These are phyloP conservation scores for Backusella macrospora DNA, from an alignment of 192 early-diverging fungal genomes.

Conservation along the genomic window DNA sequence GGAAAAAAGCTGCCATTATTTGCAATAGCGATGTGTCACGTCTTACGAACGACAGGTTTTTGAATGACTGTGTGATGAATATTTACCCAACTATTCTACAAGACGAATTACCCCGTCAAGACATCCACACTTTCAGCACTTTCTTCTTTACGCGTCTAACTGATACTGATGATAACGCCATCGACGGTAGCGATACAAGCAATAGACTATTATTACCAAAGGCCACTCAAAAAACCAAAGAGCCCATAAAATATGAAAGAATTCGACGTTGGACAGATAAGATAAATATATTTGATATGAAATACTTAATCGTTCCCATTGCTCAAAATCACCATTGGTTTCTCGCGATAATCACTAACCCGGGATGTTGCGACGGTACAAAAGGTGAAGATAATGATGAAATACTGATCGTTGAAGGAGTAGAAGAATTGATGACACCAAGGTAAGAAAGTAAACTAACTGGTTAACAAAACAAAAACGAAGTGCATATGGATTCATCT, in stretches of 20 bases:
- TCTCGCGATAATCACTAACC: background rate
- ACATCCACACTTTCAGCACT: background rate
- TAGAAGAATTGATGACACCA: background rate
- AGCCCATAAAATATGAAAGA: background rate
- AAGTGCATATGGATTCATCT: too few relatives aligned
- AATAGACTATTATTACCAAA: background rate
- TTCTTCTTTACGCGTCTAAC: background rate
- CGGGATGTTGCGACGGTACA: background rate
- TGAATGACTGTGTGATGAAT: background rate
- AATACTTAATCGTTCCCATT: background rate
- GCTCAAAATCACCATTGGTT: background rate
- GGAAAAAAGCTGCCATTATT: background rate
- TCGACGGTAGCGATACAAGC: too few relatives aligned
- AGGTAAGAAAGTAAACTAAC: background rate
- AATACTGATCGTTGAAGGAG: background rate
- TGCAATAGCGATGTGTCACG: background rate
- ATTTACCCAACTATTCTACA: background rate
- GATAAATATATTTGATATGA: background rate
- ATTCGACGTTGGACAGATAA: background rate
- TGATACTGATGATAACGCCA: background rate
- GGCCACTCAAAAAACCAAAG: background rate
- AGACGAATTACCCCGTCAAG: background rate
- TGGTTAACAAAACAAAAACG: too few relatives aligned
- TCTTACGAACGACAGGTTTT: background rate
- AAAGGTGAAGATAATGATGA: background rate